Base-by-base conservation (phyloP, 2,329 filamentous ascomycete genomes). In the Thelonectria rubi region DNA sequence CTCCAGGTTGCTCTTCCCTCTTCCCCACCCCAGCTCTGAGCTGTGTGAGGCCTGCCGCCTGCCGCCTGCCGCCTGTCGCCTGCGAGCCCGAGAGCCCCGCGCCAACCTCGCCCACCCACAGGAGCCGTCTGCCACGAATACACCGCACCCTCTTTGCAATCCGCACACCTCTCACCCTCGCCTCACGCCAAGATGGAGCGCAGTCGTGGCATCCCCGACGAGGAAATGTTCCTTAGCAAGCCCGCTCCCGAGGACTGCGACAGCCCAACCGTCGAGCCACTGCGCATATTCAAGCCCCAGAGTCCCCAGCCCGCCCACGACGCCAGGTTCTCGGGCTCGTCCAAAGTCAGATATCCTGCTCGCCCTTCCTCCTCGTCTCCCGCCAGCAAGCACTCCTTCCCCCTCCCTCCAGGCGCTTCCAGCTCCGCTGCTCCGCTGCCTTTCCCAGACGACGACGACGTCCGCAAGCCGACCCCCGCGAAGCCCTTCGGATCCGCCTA, bases 251-350 rank as follows among this genome's bases (percentile, higher is more conserved):
- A 79, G 11, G 82, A 84, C 48, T 81, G 81, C 63, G 88, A 93
- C 71, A 93, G 91, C 71, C 91, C 93, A 60, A 92, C 91, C 17
- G 86, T 97, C 69, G 91, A 91, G 72, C 93, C 93, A 62, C 79
- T 97, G 78, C 88, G 92, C 73, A 96, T 97, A 75, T 90, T 89
- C 80, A 96, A 96, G 77, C 88, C 89, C 58, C 86, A 88, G 70
- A 91, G 88, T 60, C 86, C 89, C 32, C 83, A 83, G 54, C 87
- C 87, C 56, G 72, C 76, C 55, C 74, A 77, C 57, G 80, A 81
- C 56, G 78, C 79, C 65, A 70, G 65, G 55, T 69, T 73, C 9
- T 74, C 74, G 20, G 62, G 66, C 24, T 84, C 75, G 30, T 84
- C 75, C 37, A 62, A 67, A 46, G 83, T 81, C 75, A 81, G 79